Base-by-base conservation (phyloP, 2,329 filamentous ascomycete species). In the Sporothrix globosa region DNA sequence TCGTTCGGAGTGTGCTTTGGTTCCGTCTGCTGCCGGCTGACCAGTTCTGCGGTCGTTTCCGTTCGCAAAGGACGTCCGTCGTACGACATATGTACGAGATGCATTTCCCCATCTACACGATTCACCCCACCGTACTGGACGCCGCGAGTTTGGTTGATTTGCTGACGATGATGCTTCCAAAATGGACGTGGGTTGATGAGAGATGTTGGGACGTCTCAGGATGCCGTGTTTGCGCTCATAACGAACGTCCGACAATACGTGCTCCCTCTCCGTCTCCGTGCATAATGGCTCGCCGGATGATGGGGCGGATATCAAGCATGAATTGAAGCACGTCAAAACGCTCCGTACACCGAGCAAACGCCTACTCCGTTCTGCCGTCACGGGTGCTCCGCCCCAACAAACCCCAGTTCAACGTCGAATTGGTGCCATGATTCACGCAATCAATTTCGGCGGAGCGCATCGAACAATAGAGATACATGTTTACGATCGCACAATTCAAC, bases 371-470 rank as follows among this genome's bases (percentile, higher is more conserved):
- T 44, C 24, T 34, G 24, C 61, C 14, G 14, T 50, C 34, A 11
- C 44, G 21, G 24, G 24, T 46, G 61, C 61, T 65, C 61, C 44
- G 61, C 61, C 44, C 61, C 41, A 65, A 46, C 58, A 61, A 46
- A 61, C 56, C n/a, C 21, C 39, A 13, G 39, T 14, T 27, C n/a
- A 19, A 44, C 41, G 11, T 3, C 41, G 41, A 3, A 21, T 53
- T 24, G 48, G 11, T 44, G 41, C 14, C 5, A 13, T 44, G 41
- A 17, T 13, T 9, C 41, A 17, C 52, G 27, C 52, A 54, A 27
- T 53, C 50, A 3, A 21, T 34, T 34, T 0, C 34, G 34, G 34
- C 0, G 5, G 34, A 34, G 34, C 7, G 34, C 34, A 34, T 34
- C 7, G 34, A 34, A 34, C 34, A 34, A 34, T 34, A 5, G 2